These are phyloP conservation scores for Cordia subcordata DNA, from an alignment of 257 asterid species.

Conservation along the genomic window DNA sequence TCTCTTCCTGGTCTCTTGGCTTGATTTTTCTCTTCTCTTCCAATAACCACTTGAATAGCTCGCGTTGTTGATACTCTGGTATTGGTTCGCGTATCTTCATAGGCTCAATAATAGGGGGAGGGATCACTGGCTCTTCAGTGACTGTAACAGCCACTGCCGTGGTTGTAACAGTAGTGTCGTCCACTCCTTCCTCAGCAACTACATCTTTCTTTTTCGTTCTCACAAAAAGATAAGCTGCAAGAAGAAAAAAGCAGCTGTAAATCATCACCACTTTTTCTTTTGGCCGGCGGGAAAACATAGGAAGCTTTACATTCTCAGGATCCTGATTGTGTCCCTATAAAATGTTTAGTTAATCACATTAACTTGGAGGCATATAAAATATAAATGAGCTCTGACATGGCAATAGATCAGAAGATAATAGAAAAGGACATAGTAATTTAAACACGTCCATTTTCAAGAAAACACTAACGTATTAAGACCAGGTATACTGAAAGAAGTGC, in stretches of 20 bases:
- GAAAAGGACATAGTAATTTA: no score
- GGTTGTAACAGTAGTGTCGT: slow-evolving; percentile 28
- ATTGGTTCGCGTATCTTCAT: slow-evolving; percentile 45
- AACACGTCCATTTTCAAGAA: no score
- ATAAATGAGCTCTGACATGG: no score
- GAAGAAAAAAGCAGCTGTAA: slow-evolving; percentile 4
- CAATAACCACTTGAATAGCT: slow-evolving; percentile 71
- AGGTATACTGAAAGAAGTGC: no score
- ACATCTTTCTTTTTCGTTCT: slow-evolving; percentile 46
- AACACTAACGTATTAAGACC: no score
- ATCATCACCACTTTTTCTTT: no score
- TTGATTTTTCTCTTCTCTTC: slow-evolving; percentile 79
- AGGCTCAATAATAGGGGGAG: slow-evolving; percentile 24
- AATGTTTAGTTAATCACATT: no score
- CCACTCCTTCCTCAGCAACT: slow-evolving; percentile 27
- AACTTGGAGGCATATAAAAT: no score
- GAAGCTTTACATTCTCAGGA: no score
- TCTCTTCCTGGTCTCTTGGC: slow-evolving; percentile 70
- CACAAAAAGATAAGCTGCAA: slow-evolving; percentile 55
- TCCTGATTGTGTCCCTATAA: no score
- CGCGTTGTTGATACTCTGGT: slow-evolving; percentile 67
- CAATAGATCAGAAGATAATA: no score
- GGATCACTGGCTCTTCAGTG: slow-evolving; percentile 23
- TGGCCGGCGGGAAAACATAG: no score
- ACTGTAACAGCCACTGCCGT: slow-evolving; percentile 20